These are phyloP conservation scores for Monosporascus sp. DNA, from an alignment of 2,329 filamentous ascomycete genomes.

Conservation along the genomic window DNA sequence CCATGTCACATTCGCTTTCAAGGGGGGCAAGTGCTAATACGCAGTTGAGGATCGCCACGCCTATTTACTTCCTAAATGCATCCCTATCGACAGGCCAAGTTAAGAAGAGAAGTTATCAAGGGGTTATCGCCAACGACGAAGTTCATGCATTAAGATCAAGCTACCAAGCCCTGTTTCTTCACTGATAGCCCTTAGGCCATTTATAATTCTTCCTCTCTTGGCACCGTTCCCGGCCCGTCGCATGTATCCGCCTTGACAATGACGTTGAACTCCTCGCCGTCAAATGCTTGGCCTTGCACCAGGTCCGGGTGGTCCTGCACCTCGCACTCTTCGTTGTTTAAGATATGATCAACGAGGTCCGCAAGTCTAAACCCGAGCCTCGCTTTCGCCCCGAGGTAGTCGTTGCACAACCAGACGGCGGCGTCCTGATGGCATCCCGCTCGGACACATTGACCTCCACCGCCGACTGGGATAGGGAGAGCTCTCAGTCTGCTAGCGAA, in stretches of 20 bases:
- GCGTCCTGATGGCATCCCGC: slow-evolving; percentile 1
- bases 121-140: no score
- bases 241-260: slow-evolving; percentile 7
- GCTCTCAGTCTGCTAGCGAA: not conserved
- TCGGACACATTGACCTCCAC: slow-evolving; percentile 2
- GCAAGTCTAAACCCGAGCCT: slow-evolving; percentile 3
- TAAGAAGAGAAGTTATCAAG: no score
- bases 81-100: no score
- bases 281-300: slow-evolving; percentile 8
- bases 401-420: slow-evolving; percentile 10
- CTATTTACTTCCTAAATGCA: no score
- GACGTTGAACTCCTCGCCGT: slow-evolving; percentile 2
- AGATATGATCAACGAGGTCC: not conserved
- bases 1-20: no score
- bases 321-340: not conserved
- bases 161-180: no score
- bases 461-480: not conserved
- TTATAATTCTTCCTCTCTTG: no score
- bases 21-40: no score
- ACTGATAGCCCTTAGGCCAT: no score
- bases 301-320: not conserved
- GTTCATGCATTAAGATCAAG: no score
- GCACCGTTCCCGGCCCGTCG: no score
- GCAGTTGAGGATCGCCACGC: no score
- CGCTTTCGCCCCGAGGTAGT: slow-evolving; percentile 3